phyloP scores from a whole-genome alignment of 257 asterid species.

The Nicotiana knightiana region DNA sequence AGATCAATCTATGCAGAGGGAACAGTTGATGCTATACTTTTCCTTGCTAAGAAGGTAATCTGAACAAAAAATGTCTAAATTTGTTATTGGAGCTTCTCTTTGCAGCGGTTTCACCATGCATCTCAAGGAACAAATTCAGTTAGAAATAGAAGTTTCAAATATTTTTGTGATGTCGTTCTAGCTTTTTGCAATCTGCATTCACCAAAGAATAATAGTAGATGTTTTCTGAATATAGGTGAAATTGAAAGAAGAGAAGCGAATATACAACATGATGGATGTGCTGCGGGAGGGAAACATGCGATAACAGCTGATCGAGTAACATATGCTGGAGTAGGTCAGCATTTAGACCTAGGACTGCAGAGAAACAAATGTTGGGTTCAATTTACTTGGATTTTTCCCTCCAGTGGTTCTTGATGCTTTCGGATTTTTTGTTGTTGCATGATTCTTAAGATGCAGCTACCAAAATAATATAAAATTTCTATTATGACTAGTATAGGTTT shows the following conservation, averaged over 20 bases:
- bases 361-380: neutral
- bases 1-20: slow-evolving; percentile 99
- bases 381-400: neutral
- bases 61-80: neutral
- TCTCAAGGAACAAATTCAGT: neutral
- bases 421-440: neutral
- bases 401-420: slow-evolving; percentile 2
- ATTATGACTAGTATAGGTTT: neutral
- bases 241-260: slow-evolving; percentile 59
- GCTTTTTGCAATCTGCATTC: neutral
- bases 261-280: slow-evolving; percentile 86
- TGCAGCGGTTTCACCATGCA: neutral
- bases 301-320: slow-evolving; percentile 17
- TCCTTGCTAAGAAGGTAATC: slow-evolving; percentile 80
- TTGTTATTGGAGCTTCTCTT: neutral
- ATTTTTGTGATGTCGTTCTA: neutral
- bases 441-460: neutral
- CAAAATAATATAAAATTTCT: neutral
- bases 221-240: slow-evolving; percentile 44
- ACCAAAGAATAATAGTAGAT: neutral
- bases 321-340: neutral
- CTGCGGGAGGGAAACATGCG: slow-evolving; percentile 93
- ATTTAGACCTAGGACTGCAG: neutral
- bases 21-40: slow-evolving; percentile 86
- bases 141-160: neutral